phyloP scores from a whole-genome alignment of 805 yeast genomes.

The Scheffersomyces lignosus region DNA sequence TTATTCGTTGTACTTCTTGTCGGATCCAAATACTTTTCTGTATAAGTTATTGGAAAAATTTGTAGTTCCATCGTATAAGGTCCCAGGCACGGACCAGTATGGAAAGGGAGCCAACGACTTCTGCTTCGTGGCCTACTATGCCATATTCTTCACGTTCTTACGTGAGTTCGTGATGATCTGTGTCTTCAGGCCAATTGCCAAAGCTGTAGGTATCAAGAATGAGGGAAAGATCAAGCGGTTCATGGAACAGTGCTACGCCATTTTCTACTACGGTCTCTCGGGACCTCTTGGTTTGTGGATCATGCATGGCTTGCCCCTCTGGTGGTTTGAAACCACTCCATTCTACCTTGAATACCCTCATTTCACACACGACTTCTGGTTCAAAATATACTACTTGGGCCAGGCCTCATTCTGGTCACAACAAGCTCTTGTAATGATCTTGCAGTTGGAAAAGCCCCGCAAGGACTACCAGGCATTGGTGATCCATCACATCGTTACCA shows the following conservation, averaged over 20 bases:
- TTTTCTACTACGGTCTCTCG: constrained; percentile 73
- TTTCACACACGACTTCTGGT: constrained; percentile 61
- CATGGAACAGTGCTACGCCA: constrained; percentile 89
- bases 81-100: constrained; percentile 64
- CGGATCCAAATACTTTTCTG: constrained; percentile 56
- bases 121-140: constrained; percentile 73
- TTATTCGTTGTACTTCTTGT: constrained; percentile 47
- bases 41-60: constrained; percentile 62
- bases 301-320: constrained; percentile 76
- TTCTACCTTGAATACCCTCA: constrained; percentile 87
- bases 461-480: constrained; percentile 90
- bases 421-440: constrained; percentile 77
- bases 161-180: constrained; percentile 91
- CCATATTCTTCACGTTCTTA: constrained; percentile 83
- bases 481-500: constrained; percentile 90
- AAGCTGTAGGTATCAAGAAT: constrained; percentile 46
- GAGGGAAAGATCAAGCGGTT: constrained; percentile 71
- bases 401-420: constrained; percentile 99
- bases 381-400: constrained; percentile 80
- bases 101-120: constrained; percentile 89
- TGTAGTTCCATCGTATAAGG: constrained; percentile 63
- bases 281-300: constrained; percentile 90
- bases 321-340: constrained; percentile 85
- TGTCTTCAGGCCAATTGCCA: constrained; percentile 72
- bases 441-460: constrained; percentile 92